A percentile compares a stretch with the other conserved stretches of the same genome.
phyloP scores from a whole-genome alignment of 441 rosid species.

The Arabidopsis hybrid region DNA sequence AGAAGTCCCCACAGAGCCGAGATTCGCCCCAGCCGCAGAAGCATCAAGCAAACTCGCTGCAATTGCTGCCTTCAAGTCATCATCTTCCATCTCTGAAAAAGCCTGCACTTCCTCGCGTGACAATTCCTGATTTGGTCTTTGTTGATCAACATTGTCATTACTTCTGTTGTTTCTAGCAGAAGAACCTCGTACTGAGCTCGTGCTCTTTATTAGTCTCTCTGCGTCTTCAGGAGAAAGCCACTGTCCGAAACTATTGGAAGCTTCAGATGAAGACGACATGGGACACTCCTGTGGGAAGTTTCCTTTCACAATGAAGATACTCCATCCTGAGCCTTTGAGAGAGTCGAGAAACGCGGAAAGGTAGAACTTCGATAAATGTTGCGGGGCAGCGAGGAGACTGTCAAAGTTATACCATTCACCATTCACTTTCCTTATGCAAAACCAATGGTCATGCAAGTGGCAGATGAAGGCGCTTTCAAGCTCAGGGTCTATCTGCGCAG shows the following conservation, averaged over 20 bases:
- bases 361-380: conserved; percentile 86
- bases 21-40: conserved; percentile 49
- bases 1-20: conserved; percentile 46
- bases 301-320: conserved; percentile 87
- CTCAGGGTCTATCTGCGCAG: conserved; percentile 92
- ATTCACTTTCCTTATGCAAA: conserved; percentile 89
- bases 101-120: conserved; percentile 49
- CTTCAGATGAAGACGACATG: conserved; percentile 64
- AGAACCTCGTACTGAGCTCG: conserved; percentile 51
- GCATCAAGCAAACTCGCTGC: conserved; percentile 90
- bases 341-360: conserved; percentile 90
- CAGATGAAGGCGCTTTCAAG: conserved; percentile 88
- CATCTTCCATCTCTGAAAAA: conserved; percentile 71
- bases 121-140: conserved; percentile 45
- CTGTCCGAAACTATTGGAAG: conserved; percentile 82
- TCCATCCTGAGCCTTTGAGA: conserved; percentile 87
- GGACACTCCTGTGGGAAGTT: conserved; percentile 88
- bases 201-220: conserved; percentile 74
- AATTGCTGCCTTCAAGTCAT: conserved; percentile 84
- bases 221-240: conserved; percentile 93
- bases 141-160: conserved; percentile 40
- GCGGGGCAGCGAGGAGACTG: conserved; percentile 88
- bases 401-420: conserved; percentile 97
- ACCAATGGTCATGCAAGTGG: conserved; percentile 96
- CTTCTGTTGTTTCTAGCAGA: conserved; percentile 40